Percentiles rank a stretch among this genome's conserved stretches.
Conservation (phyloP, 2,329 filamentous ascomycete species). For the Claviceps humidiphila region DNA sequence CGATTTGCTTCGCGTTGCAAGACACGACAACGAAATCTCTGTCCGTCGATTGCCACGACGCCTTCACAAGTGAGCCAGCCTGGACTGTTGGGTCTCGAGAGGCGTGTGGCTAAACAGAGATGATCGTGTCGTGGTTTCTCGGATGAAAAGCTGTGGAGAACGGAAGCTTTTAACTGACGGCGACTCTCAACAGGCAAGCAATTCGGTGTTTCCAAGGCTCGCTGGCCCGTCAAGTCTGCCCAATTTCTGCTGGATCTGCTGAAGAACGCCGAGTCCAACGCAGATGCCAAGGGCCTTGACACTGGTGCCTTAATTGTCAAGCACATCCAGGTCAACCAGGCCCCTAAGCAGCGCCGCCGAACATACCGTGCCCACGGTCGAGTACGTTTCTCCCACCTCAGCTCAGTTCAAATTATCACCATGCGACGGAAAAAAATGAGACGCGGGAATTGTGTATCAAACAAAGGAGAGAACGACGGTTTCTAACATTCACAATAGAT, state of each 20-base stretch:
- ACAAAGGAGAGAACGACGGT: background rate
- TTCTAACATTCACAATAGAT: slow-evolving; percentile 48
- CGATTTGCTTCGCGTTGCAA: background rate
- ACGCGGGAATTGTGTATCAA: background rate
- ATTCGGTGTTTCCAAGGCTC: slow-evolving; percentile 94
- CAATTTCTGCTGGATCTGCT: slow-evolving; percentile 95
- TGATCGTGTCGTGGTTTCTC: background rate
- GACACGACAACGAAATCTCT: background rate
- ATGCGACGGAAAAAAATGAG: background rate
- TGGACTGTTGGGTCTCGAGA: background rate
- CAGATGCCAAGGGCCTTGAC: slow-evolving; percentile 93
- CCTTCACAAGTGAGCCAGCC: background rate
- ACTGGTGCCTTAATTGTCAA: slow-evolving; percentile 96
- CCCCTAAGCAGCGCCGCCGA: slow-evolving; percentile 95
- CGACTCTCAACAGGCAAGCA: slow-evolving; percentile 65
- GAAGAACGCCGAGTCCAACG: slow-evolving; percentile 95
- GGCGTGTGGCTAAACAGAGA: background rate
- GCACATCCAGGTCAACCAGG: slow-evolving; percentile 99
- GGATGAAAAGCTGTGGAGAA: too few species aligned
- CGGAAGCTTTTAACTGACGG: slow-evolving; percentile 13
- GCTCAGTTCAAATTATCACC: background rate
- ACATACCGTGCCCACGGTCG: slow-evolving; percentile 99
- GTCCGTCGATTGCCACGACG: background rate
- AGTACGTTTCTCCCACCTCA: slow-evolving; percentile 48
- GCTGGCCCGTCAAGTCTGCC: slow-evolving; percentile 99